phyloP scores from a whole-genome alignment of 139 green algal genomes.

The Picochlorum sp. region DNA sequence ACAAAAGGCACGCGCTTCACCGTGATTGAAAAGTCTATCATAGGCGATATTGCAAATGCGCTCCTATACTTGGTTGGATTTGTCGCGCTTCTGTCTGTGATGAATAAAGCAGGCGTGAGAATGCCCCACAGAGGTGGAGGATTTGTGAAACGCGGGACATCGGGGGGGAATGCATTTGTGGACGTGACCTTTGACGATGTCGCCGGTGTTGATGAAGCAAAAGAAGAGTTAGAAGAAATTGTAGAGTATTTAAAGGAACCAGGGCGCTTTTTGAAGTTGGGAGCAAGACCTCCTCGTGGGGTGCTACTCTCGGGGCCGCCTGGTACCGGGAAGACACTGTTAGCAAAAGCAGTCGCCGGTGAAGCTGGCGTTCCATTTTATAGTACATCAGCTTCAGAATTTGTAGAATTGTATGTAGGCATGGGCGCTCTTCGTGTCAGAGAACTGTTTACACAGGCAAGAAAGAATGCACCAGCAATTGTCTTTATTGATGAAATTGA shows the following conservation, averaged over 20 bases:
- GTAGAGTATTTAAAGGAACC: constrained; percentile 70
- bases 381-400: constrained; percentile 69
- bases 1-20: constrained; percentile 59
- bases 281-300: constrained; percentile 57
- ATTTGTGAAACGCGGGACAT: neutral
- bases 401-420: constrained; percentile 91
- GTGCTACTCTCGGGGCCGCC: constrained; percentile 54
- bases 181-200: constrained; percentile 73
- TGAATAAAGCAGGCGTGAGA: constrained; percentile 61
- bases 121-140: constrained; percentile 25
- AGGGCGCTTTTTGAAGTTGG: constrained; percentile 61
- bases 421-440: constrained; percentile 79
- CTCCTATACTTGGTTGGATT: constrained; percentile 58
- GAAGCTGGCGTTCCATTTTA: constrained; percentile 84
- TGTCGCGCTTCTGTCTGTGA: constrained; percentile 46
- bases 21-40: constrained; percentile 48
- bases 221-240: constrained; percentile 82
- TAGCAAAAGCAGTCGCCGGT: constrained; percentile 52
- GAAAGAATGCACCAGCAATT: constrained; percentile 76
- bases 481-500: constrained; percentile 95
- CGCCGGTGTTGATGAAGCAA: constrained; percentile 79
- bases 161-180: neutral
- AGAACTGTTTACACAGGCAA: constrained; percentile 64
- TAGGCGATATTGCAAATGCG: constrained; percentile 2
- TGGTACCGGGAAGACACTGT: constrained; percentile 74